These are phyloP conservation scores for Fusarium brachygibbosum DNA, from an alignment of 2,329 filamentous ascomycete species.

Conservation along the genomic window DNA sequence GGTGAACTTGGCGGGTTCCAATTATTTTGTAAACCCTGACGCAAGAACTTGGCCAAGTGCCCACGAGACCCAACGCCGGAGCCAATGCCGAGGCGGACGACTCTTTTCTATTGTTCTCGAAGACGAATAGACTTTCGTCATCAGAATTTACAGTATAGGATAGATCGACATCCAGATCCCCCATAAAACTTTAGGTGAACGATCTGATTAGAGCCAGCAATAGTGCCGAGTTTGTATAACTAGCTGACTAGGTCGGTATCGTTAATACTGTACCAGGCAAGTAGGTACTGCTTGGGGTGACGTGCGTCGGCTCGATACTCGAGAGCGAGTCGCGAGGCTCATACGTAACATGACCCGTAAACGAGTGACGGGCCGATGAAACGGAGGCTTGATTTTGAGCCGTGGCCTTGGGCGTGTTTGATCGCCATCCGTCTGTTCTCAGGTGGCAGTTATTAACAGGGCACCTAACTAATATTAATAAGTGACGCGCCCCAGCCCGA, in stretches of 20 bases:
- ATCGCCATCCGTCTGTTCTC: slow-evolving; percentile 38
- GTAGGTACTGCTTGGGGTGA: slow-evolving; percentile 1
- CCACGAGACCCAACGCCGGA: slow-evolving; percentile 1
- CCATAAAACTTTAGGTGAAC: slow-evolving; percentile 2
- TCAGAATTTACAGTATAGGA: neutral
- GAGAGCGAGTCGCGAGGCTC: slow-evolving; percentile 12
- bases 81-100: slow-evolving; percentile 12
- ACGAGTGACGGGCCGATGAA: slow-evolving; percentile 39
- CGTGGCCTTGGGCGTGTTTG: slow-evolving; percentile 28
- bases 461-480: slow-evolving; percentile 12
- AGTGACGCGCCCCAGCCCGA: slow-evolving; percentile 16
- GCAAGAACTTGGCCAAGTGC: neutral
- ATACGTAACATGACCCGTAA: slow-evolving; percentile 13
- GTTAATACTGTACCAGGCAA: neutral
- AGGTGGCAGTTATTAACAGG: slow-evolving; percentile 32
- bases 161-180: slow-evolving; percentile 3
- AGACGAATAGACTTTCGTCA: slow-evolving; percentile 17
- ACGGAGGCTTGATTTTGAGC: slow-evolving; percentile 36
- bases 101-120: slow-evolving; percentile 27
- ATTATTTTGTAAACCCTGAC: slow-evolving; percentile 24
- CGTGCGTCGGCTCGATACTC: slow-evolving; percentile 18
- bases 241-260: too few relatives aligned
- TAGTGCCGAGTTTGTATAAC: neutral
- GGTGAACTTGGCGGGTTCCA: slow-evolving; percentile 36
- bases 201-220: neutral